Evolutionary conservation across 441 rosid genomes (phyloP), one percentile per base, ranked within the genome.

Genomic region (Kokia cookei): DNA sequence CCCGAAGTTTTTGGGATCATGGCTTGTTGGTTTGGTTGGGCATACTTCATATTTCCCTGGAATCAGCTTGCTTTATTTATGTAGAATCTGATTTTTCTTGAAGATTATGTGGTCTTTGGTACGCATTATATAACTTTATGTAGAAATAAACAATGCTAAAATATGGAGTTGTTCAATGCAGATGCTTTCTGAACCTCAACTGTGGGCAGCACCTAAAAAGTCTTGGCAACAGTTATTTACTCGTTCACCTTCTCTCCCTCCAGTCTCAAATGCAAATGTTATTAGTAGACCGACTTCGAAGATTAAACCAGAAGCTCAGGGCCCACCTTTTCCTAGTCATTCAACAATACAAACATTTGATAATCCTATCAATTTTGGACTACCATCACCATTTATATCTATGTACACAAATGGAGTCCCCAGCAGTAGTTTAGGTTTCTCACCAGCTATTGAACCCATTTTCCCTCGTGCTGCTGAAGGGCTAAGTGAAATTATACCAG

Each of bases 221-320:
- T 83, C 98, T 24, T 95, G 99, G 99, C 98, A 95, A 48, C 97
- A 95, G 72, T 77, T 95, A 75, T 95, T 95, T 71, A 81, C 93
- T 17, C 88, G 89, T 26, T 69, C 98, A 14, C 71, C 93, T 17
- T 69, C 91, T 26, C 82, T 77, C 66, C 81, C 90, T 78, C 69
- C 84, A 45, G 79, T 93, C 53, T 84, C 96, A 68, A 90, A 76
- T 68, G 45, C 85, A 26, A 89, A 76, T 84, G 88, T 86, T 66
- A 91, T 90, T 73, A 80, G 97, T 79, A 83, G 93, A 77, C 96
- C 99, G 65, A 91, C 64, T 81, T 65, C 87, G 17, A 91, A 85
- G 78, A 81, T 77, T 13, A 83, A 83, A 66, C 77, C 86, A 19
- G 96, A 84, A 82, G 79, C 63, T 77, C 91, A 87, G 62, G 86